Evolutionary conservation across 768 basidiomycete genomes (phyloP).

Genomic region (Terana coerulea): DNA sequence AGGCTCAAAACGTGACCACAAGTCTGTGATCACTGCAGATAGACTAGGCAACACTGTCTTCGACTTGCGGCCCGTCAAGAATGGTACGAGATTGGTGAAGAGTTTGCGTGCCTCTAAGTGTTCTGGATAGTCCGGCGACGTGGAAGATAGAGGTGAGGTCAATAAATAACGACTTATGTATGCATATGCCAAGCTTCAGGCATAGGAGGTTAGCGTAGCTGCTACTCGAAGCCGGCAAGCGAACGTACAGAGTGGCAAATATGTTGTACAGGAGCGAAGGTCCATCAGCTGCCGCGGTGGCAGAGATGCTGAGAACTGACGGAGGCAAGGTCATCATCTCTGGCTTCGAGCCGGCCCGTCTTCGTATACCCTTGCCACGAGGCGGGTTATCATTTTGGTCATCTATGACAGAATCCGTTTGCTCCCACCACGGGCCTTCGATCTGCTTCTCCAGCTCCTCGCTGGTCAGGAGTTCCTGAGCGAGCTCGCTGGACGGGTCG

Average conservation of each 20-base stretch:
- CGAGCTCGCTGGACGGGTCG: conserved; percentile 60
- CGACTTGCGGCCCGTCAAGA: conserved; percentile 58
- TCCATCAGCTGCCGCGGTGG: conserved; percentile 8
- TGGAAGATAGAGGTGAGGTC: conserved; percentile 50
- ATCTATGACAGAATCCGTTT: conserved; percentile 4
- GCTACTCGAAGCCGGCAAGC: too few species aligned
- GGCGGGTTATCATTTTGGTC: conserved; percentile 2
- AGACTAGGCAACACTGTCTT: conserved; percentile 49
- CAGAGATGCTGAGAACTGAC: conserved; percentile 36
- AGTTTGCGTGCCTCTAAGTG: conserved; percentile 42
- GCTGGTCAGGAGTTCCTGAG: conserved; percentile 55
- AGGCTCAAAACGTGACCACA: conserved; percentile 62
- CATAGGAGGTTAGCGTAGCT: too few species aligned
- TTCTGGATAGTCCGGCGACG: conserved; percentile 39
- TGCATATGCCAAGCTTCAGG: conserved; percentile 43
- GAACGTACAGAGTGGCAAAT: conserved; percentile 59
- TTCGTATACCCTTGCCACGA: not conserved
- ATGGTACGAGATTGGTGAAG: conserved; percentile 56
- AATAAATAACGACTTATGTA: conserved; percentile 62
- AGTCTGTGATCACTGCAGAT: conserved; percentile 49
- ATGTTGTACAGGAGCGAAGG: conserved; percentile 63
- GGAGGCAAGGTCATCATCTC: conserved; percentile 43
- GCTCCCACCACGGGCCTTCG: conserved; percentile 74
- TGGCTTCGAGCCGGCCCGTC: conserved; percentile 37
- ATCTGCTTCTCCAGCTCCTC: conserved; percentile 48